These are phyloP conservation scores for Salvia miltiorrhiza DNA, from an alignment of 257 asterid species.

Conservation along the genomic window DNA sequence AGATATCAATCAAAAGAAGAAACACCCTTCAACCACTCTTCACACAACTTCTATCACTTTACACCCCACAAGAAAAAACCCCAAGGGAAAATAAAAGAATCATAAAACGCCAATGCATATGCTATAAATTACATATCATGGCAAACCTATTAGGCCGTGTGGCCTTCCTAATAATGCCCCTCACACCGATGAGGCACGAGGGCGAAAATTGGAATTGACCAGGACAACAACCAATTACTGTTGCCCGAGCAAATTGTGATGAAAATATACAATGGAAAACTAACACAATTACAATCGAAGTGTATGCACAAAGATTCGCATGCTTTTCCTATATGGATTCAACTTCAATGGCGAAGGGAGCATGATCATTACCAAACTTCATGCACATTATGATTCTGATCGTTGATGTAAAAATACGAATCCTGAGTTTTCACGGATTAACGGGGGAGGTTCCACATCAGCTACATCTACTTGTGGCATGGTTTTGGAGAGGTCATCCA, in stretches of 20 bases:
- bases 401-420: constrained; percentile 85
- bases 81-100: constrained; percentile 23
- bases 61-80: constrained; percentile 44
- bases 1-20: constrained; percentile 12
- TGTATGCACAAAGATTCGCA: constrained; percentile 42
- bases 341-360: constrained; percentile 6
- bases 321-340: constrained; percentile 22
- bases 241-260: constrained; percentile 34
- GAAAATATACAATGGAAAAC: constrained; percentile 36
- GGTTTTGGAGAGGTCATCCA: constrained; percentile 93
- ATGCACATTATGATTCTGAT: constrained; percentile 46
- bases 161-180: constrained; percentile 41
- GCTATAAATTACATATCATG: constrained; percentile 35
- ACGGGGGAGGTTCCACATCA: constrained; percentile 86
- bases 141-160: constrained; percentile 35
- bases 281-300: constrained; percentile 22
- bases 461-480: constrained; percentile 76
- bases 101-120: constrained; percentile 32
- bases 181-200: constrained; percentile 37
- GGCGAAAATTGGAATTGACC: constrained; percentile 32
- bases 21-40: constrained; percentile 19
- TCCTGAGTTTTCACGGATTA: constrained; percentile 88
- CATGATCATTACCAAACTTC: no score
- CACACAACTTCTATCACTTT: constrained; percentile 34
- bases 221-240: constrained; percentile 37